Evolutionary conservation across 306 rosid species (phyloP), one percentile per base, ranked within the genome.

Genomic region (Malus orientalis): DNA sequence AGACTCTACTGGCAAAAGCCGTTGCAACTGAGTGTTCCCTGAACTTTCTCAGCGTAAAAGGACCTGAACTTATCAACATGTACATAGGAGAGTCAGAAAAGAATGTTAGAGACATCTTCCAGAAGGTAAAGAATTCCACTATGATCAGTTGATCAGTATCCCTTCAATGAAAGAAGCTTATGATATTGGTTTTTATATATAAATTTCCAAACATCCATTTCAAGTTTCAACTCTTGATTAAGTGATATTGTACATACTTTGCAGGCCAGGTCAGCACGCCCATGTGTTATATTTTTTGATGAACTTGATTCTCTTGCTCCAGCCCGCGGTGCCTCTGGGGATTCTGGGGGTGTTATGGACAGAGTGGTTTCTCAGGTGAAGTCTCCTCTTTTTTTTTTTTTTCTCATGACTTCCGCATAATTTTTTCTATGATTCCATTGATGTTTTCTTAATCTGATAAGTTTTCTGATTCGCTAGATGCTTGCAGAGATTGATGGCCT

Each of bases 241-340:
- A 75, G 45, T 72, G 58, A 58, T 53, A 22, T 67, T 62, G 74
- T 8, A 20, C 69, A 74, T 76, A 61, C 81, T 78, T 82, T 82
- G 25, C 84, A 95, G 97, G 97, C 97, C 61, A 88, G 99, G 84
- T 88, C 96, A 82, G 95, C 99, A 30, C 97, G 93, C 58, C 99
- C 99, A 30, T 92, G 97, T 83, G 99, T 95, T 74, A 90, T 95
- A 82, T 92, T 95, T 86, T 95, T 92, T 38, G 97, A 95, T 80
- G 99, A 95, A 79, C 92, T 95, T 73, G 97, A 90, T 81, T 95
- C 99, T 81, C 97, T 92, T 84, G 99, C 99, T 79, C 97, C 99
- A 76, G 97, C 99, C 55, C 86, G 97, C 22, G 99, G 99, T 71
- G 93, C 96, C 66, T 95, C 99, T 1, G 97, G 97, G 63, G 99